These are phyloP conservation scores for Arabis alpina DNA, from an alignment of 345 rosid species.

Conservation along the genomic window DNA sequence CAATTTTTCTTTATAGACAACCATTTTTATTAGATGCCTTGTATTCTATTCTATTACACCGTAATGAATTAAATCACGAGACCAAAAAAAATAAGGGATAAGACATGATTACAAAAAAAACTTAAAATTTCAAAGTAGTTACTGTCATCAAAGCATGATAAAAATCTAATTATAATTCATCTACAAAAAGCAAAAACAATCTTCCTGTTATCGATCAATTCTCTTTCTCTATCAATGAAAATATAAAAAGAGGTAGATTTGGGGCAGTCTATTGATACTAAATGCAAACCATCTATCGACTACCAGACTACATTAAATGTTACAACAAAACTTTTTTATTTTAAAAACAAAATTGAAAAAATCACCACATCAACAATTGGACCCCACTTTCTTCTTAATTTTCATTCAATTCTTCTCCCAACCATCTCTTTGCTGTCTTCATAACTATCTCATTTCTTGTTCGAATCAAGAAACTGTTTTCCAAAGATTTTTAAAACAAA, in stretches of 20 bases:
- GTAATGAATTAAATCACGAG: not conserved
- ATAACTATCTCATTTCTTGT: conserved; percentile 45
- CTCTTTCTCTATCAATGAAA: not conserved
- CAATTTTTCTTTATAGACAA: too few species aligned
- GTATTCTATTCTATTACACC: too few species aligned
- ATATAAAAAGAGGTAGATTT: conserved; percentile 3
- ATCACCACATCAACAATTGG: conserved; percentile 30
- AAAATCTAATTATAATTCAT: not conserved
- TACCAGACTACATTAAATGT: conserved; percentile 43
- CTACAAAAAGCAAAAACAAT: not conserved
- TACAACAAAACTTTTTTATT: not conserved
- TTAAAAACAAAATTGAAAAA: conserved; percentile 3
- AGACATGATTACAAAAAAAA: not conserved
- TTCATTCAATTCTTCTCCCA: conserved; percentile 40
- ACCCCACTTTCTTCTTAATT: conserved; percentile 24
- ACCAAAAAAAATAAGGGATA: too few species aligned
- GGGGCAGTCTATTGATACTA: conserved; percentile 31
- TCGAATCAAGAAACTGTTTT: conserved; percentile 27
- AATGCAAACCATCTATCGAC: conserved; percentile 45
- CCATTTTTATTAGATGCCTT: too few species aligned
- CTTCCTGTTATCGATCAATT: conserved; percentile 1
- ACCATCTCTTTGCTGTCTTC: conserved; percentile 48
- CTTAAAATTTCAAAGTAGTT: not conserved
- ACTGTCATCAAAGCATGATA: not conserved
- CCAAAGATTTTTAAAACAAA: not conserved